Evolutionary conservation across 768 basidiomycete species (phyloP).

Genomic region (Terana coerulea): DNA sequence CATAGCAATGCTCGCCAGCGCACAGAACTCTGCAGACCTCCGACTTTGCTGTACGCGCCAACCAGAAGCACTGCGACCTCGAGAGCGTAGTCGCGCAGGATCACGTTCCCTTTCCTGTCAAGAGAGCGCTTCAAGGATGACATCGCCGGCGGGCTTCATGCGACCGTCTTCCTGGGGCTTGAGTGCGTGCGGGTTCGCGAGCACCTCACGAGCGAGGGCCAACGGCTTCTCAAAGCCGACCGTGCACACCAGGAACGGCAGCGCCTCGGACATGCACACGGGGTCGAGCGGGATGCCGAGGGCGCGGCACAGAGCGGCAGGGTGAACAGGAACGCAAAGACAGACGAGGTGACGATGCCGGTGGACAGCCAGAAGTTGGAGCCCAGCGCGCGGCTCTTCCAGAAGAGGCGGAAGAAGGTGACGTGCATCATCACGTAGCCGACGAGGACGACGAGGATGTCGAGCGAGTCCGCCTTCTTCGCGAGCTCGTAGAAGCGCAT

Average conservation of each 20-base stretch:
- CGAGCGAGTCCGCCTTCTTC: slow-evolving; percentile 93
- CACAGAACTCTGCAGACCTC: slow-evolving; percentile 93
- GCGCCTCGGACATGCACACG: slow-evolving; percentile 88
- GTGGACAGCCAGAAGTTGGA: slow-evolving; percentile 67
- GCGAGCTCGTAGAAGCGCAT: slow-evolving; percentile 84
- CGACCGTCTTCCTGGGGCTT: slow-evolving; percentile 33
- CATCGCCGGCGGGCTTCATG: slow-evolving; percentile 75
- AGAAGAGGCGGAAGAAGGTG: slow-evolving; percentile 89
- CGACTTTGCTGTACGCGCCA: slow-evolving; percentile 83
- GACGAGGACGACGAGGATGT: slow-evolving; percentile 89
- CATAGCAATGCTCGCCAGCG: slow-evolving; percentile 86
- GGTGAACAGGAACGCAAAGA: slow-evolving; percentile 81
- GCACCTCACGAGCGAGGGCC: slow-evolving; percentile 84
- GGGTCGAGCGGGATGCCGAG: slow-evolving; percentile 89
- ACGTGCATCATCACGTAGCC: slow-evolving; percentile 96
- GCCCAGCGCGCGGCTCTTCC: slow-evolving; percentile 84
- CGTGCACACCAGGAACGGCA: slow-evolving; percentile 97
- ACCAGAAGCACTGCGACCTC: slow-evolving; percentile 88
- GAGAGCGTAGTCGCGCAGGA: slow-evolving; percentile 89
- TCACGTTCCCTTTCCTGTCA: slow-evolving; percentile 70
- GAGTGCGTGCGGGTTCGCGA: slow-evolving; percentile 65
- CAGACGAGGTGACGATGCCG: slow-evolving; percentile 76
- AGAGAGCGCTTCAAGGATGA: slow-evolving; percentile 87
- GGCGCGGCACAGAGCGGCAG: slow-evolving; percentile 72
- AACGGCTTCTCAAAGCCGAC: slow-evolving; percentile 98